These are phyloP conservation scores for Xylaria nigripes DNA, from an alignment of 495 filamentous ascomycete genomes.

Conservation along the genomic window DNA sequence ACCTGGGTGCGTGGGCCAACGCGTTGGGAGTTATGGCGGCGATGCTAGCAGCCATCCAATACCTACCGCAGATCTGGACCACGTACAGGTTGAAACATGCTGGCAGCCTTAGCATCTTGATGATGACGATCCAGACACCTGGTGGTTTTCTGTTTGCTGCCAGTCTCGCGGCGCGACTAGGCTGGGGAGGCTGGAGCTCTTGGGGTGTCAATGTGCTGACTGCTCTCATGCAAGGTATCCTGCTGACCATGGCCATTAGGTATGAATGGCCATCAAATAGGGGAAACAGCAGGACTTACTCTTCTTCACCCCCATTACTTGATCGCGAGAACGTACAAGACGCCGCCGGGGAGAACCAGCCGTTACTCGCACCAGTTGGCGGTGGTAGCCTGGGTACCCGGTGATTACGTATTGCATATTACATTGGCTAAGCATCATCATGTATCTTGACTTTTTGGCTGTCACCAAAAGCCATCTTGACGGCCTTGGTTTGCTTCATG, in stretches of 20 bases:
- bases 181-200: conserved; percentile 81
- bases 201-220: conserved; percentile 87
- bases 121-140: conserved; percentile 98
- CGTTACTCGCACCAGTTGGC: conserved; percentile 33
- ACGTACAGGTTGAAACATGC: conserved; percentile 78
- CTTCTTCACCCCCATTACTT: conserved; percentile 18
- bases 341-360: conserved; percentile 35
- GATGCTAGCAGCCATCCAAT: conserved; percentile 77
- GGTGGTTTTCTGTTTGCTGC: conserved; percentile 82
- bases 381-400: conserved; percentile 26
- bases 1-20: conserved; percentile 70
- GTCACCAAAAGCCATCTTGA: background rate
- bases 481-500: background rate
- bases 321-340: conserved; percentile 36
- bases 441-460: background rate
- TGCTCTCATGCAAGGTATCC: conserved; percentile 72
- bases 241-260: conserved; percentile 70
- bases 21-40: conserved; percentile 70
- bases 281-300: conserved; percentile 2
- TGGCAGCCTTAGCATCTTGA: conserved; percentile 84
- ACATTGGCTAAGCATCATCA: background rate
- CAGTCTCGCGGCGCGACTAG: conserved; percentile 74
- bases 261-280: conserved; percentile 49
- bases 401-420: background rate
- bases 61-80: conserved; percentile 88